These are phyloP conservation scores for Blastobotrys capitulatus DNA, from an alignment of 1,139 yeast species.

Conservation along the genomic window DNA sequence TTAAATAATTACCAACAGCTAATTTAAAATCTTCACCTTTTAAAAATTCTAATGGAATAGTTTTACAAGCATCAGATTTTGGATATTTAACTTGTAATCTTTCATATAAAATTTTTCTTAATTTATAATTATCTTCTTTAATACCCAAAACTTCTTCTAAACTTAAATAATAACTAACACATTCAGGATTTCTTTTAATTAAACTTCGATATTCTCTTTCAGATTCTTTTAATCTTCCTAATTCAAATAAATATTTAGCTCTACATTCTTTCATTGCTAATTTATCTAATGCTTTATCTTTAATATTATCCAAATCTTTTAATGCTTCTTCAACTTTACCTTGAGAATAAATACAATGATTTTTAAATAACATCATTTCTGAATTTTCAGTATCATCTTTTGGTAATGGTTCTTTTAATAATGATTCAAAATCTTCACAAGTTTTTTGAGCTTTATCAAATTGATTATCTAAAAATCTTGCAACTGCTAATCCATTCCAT, in stretches of 20 bases:
- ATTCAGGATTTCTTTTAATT: conserved; percentile 83
- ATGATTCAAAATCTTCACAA: conserved; percentile 64
- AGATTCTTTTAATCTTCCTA: conserved; percentile 52
- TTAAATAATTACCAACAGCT: conserved; percentile 48
- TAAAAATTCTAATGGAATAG: conserved; percentile 70
- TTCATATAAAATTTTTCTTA: conserved; percentile 45
- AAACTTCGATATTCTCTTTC: conserved; percentile 61
- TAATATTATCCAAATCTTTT: conserved; percentile 47
- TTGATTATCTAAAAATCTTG: conserved; percentile 72
- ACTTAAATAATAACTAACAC: conserved; percentile 54
- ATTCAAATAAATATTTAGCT: conserved; percentile 51
- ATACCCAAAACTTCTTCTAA: conserved; percentile 57
- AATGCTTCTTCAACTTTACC: conserved; percentile 66
- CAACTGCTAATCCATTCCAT: conserved; percentile 88
- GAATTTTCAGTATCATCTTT: conserved; percentile 58
- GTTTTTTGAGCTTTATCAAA: conserved; percentile 64
- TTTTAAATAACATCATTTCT: conserved; percentile 73
- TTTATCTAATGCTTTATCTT: conserved; percentile 56
- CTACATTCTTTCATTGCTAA: conserved; percentile 58
- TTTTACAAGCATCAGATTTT: conserved; percentile 72
- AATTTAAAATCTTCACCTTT: conserved; percentile 48
- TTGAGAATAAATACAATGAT: conserved; percentile 54
- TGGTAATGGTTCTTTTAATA: conserved; percentile 45
- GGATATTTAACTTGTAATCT: conserved; percentile 71
- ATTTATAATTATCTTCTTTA: conserved; percentile 26